phyloP scores from a whole-genome alignment of 148 eudicot species.

The Vaccinium myrtillus region DNA sequence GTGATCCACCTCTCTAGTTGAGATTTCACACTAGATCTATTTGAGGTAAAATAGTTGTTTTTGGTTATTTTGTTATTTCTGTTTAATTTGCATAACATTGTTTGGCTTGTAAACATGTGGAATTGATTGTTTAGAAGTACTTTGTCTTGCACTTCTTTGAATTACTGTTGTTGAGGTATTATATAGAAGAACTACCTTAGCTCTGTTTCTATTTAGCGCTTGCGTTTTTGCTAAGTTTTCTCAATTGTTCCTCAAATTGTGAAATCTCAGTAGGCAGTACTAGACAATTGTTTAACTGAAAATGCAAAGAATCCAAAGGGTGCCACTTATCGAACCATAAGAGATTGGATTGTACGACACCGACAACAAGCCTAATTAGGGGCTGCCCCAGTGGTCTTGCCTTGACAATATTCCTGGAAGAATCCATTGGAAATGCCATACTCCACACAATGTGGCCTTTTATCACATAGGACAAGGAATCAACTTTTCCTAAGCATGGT shows the following conservation, averaged over 20 bases:
- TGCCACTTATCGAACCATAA: neutral
- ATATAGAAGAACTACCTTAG: neutral
- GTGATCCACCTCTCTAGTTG: neutral
- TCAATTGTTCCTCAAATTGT: neutral
- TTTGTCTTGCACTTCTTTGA: neutral
- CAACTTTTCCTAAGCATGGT: neutral
- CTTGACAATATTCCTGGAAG: neutral
- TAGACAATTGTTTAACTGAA: neutral
- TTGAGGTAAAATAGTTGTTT: conserved; percentile 7
- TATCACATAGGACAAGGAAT: neutral
- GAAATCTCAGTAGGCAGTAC: neutral
- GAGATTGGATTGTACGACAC: neutral
- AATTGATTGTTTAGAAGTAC: neutral
- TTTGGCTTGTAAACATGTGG: neutral
- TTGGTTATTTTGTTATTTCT: neutral
- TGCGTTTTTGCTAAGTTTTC: neutral
- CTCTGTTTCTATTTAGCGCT: neutral
- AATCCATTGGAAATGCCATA: neutral
- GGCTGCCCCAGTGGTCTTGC: neutral
- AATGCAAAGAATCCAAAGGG: neutral
- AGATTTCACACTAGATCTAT: neutral
- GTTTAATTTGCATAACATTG: neutral
- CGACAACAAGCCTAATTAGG: neutral
- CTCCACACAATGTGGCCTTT: neutral
- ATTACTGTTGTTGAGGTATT: neutral